Conservation (phyloP, 257 asterid genomes). For the Hygrophila difformis region DNA sequence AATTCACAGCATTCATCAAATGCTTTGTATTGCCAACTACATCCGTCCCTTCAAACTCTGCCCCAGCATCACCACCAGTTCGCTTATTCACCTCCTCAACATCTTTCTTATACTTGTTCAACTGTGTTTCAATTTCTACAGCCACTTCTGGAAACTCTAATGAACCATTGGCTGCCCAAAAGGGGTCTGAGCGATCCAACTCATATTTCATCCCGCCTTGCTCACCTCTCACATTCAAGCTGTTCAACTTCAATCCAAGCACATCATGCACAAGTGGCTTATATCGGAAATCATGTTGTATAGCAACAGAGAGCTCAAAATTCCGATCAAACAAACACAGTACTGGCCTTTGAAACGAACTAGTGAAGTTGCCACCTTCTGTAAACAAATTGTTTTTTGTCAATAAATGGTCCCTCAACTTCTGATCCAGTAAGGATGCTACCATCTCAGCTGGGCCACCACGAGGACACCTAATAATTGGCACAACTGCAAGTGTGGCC, state of each 20-base stretch:
- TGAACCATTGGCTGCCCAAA: conserved; percentile 79
- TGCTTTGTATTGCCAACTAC: conserved; percentile 85
- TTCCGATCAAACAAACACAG: conserved; percentile 87
- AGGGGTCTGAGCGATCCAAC: conserved; percentile 68
- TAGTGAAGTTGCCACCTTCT: conserved; percentile 68
- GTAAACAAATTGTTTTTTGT: conserved; percentile 79
- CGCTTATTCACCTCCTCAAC: conserved; percentile 88
- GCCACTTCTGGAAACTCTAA: conserved; percentile 92
- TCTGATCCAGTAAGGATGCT: conserved; percentile 81
- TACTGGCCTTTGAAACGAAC: conserved; percentile 90
- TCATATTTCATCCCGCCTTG: conserved; percentile 79
- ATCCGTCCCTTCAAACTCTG: conserved; percentile 84
- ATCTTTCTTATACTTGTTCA: conserved; percentile 76
- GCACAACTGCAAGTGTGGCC: conserved; percentile 97
- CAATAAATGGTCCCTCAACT: conserved; percentile 80
- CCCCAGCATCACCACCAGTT: conserved; percentile 76
- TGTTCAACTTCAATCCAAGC: conserved; percentile 87
- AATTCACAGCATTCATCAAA: conserved; percentile 90
- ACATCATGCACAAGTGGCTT: conserved; percentile 94
- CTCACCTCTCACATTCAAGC: conserved; percentile 81
- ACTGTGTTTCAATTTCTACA: conserved; percentile 73
- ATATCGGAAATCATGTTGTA: conserved; percentile 94
- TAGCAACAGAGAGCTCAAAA: conserved; percentile 81
- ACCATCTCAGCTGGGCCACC: conserved; percentile 99
- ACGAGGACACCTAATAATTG: conserved; percentile 85